Evolutionary conservation across 345 rosid species (phyloP).

Genomic region (Stellera chamaejasme): DNA sequence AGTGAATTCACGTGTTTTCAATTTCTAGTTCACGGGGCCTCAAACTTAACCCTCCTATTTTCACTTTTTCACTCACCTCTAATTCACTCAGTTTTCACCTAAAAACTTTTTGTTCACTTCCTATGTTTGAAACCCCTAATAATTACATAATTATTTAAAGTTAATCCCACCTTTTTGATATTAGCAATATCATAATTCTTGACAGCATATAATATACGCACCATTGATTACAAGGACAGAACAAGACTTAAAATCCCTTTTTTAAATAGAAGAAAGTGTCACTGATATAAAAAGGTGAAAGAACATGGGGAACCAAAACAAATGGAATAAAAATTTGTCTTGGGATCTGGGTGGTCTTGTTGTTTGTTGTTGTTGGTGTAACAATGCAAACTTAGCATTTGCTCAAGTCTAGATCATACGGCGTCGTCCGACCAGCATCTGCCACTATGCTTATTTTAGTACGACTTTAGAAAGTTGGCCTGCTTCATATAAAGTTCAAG

Average conservation of each 20-base stretch:
- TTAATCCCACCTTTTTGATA: not conserved
- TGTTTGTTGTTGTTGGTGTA: slow-evolving; percentile 6
- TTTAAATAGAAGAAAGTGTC: not conserved
- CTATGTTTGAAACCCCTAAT: too few species aligned
- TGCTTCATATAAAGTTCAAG: not conserved
- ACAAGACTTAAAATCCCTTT: not conserved
- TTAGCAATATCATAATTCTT: not conserved
- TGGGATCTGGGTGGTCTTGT: slow-evolving; percentile 11
- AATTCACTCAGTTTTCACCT: too few species aligned
- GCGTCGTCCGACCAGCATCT: slow-evolving; percentile 22
- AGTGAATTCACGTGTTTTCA: too few species aligned
- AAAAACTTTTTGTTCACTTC: too few species aligned
- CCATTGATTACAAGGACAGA: not conserved
- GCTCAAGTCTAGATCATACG: slow-evolving; percentile 41
- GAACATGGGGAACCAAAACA: not conserved
- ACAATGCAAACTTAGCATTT: slow-evolving; percentile 4
- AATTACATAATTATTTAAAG: slow-evolving; percentile 10
- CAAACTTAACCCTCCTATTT: too few species aligned
- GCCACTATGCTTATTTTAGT: slow-evolving; percentile 17
- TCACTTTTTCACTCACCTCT: too few species aligned
- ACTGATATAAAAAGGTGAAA: not conserved
- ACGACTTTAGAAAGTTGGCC: slow-evolving; percentile 25
- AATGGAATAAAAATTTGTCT: slow-evolving; percentile 1
- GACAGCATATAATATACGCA: not conserved
- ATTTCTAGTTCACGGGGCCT: too few species aligned